These are phyloP conservation scores for Cladophialophora bantiana DNA, from an alignment of 2,329 filamentous ascomycete genomes.

Conservation along the genomic window DNA sequence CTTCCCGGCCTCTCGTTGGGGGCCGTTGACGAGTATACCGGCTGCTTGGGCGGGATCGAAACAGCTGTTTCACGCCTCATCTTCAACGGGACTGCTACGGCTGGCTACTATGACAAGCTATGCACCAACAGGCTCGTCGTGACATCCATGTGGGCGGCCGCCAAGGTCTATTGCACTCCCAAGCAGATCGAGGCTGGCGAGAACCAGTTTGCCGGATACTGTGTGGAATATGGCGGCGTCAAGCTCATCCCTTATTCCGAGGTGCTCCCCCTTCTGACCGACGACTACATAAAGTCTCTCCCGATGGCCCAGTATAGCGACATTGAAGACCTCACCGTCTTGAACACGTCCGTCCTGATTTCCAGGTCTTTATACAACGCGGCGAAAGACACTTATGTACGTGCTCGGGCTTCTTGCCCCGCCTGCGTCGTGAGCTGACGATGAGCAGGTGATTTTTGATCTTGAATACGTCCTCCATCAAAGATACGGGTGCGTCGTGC, in stretches of 20 bases:
- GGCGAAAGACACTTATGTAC: conserved; percentile 46
- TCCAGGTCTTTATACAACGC: conserved; percentile 43
- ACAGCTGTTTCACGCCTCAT: conserved; percentile 25
- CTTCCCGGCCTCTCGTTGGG: conserved; percentile 11
- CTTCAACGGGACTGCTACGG: conserved; percentile 18
- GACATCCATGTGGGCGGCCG: conserved; percentile 48
- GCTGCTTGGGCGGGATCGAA: conserved; percentile 25
- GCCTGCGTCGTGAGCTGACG: neutral
- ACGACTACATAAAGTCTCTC: conserved; percentile 46
- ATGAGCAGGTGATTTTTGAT: conserved; percentile 16
- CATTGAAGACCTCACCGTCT: conserved; percentile 36
- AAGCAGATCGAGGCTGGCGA: conserved; percentile 39
- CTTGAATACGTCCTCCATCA: conserved; percentile 47
- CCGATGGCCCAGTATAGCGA: conserved; percentile 45
- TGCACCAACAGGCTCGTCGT: conserved; percentile 47
- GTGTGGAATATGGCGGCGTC: conserved; percentile 42
- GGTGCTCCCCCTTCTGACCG: conserved; percentile 43
- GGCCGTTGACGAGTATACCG: conserved; percentile 6
- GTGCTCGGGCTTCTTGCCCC: conserved; percentile 2
- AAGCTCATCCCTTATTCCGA: conserved; percentile 39
- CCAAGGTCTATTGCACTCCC: conserved; percentile 44
- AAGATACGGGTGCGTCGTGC: conserved; percentile 45
- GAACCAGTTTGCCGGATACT: conserved; percentile 19
- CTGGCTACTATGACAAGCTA: conserved; percentile 23
- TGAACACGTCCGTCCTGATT: conserved; percentile 44